These are phyloP conservation scores for Metschnikowia baotianmanensis DNA, from an alignment of 805 yeast genomes.

Conservation along the genomic window DNA sequence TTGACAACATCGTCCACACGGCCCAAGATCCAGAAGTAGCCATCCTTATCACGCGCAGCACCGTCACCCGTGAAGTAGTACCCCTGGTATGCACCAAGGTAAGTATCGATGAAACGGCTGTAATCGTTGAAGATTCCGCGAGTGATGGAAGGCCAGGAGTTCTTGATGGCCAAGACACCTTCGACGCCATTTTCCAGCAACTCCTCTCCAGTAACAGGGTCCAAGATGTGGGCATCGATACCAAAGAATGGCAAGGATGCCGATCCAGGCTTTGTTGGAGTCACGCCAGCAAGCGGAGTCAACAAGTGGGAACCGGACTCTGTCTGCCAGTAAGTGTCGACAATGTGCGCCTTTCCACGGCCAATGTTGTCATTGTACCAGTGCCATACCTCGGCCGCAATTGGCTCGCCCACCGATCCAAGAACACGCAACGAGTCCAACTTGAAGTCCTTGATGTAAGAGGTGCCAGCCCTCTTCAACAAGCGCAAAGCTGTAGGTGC, in stretches of 20 bases:
- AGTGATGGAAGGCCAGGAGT: constrained; percentile 99
- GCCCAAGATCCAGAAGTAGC: constrained; percentile 97
- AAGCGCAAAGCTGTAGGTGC: constrained; percentile 98
- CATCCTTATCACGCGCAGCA: constrained; percentile 95
- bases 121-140: constrained; percentile 93
- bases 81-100: constrained; percentile 89
- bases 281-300: constrained; percentile 91
- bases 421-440: constrained; percentile 83
- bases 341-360: constrained; percentile 81
- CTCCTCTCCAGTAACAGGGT: constrained; percentile 88
- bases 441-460: constrained; percentile 75
- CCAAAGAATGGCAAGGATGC: constrained; percentile 98
- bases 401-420: constrained; percentile 99
- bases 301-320: constrained; percentile 96
- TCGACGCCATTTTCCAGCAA: constrained; percentile 86
- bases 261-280: constrained; percentile 95
- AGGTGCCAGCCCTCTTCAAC: constrained; percentile 84
- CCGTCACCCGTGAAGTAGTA: constrained; percentile 98
- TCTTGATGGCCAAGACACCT: constrained; percentile 89
- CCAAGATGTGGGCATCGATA: constrained; percentile 84
- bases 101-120: constrained; percentile 82
- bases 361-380: constrained; percentile 96
- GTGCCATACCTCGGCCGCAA: constrained; percentile 97
- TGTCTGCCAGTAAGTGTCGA: constrained; percentile 99
- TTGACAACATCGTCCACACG: constrained; percentile 98